These are phyloP conservation scores for Claviceps pazoutovae DNA, from an alignment of 2,329 filamentous ascomycete genomes.

Conservation along the genomic window DNA sequence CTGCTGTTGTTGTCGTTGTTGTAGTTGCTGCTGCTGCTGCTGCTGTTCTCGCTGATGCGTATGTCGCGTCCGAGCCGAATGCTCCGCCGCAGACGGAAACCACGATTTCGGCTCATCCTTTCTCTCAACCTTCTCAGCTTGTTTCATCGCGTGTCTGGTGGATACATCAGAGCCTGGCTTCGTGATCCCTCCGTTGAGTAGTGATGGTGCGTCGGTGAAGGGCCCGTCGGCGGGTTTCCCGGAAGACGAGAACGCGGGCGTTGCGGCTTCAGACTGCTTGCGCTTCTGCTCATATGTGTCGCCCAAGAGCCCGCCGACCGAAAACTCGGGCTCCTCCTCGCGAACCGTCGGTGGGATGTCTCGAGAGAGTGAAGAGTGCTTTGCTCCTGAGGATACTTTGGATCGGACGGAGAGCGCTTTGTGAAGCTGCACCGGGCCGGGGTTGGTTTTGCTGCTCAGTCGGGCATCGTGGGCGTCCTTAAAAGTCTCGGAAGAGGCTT, in stretches of 20 bases:
- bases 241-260: conserved; percentile 11
- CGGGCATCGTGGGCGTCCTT: conserved; percentile 10
- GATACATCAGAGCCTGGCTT: conserved; percentile 9
- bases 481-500: conserved; percentile 3
- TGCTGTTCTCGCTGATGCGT: neutral
- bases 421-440: neutral
- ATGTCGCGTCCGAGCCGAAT: conserved; percentile 21
- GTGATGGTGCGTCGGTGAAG: conserved; percentile 43
- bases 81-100: conserved; percentile 24
- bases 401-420: neutral
- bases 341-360: conserved; percentile 1
- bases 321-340: conserved; percentile 28
- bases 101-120: conserved; percentile 17
- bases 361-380: neutral
- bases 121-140: conserved; percentile 11
- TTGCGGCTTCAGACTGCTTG: conserved; percentile 21
- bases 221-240: conserved; percentile 19
- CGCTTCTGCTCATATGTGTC: conserved; percentile 31
- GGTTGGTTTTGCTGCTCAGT: conserved; percentile 4
- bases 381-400: neutral
- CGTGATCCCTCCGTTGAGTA: conserved; percentile 31
- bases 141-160: neutral
- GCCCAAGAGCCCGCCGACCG: conserved; percentile 36
- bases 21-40: neutral
- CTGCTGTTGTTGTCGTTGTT: too few relatives aligned